Conservation (phyloP, 192 early-diverging fungal genomes). For the Funneliformis mosseae region DNA sequence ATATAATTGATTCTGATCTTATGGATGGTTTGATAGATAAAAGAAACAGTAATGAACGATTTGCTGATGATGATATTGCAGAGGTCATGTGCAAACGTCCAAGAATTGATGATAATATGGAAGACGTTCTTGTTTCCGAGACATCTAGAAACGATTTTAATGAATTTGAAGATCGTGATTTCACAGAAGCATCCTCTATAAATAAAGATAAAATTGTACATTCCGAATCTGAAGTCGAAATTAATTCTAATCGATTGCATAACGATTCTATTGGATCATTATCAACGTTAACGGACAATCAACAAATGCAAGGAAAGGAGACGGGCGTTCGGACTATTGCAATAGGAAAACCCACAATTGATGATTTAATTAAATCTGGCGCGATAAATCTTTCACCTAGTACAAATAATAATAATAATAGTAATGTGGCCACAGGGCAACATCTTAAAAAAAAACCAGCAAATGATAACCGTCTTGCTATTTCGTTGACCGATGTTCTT, state of each 20-base stretch:
- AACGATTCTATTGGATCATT: background rate
- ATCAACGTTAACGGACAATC: background rate
- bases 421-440: background rate
- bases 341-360: background rate
- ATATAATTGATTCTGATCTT: background rate
- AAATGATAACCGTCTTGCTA: background rate
- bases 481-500: background rate
- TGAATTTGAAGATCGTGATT: background rate
- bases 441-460: background rate
- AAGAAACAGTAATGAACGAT: background rate
- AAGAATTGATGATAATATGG: background rate
- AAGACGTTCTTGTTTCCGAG: background rate
- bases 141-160: background rate
- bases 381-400: background rate
- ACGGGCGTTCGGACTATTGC: background rate
- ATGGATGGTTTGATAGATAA: background rate
- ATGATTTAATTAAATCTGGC: background rate
- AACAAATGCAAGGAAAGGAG: background rate
- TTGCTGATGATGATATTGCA: background rate
- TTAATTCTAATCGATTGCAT: background rate
- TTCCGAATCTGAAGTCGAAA: background rate
- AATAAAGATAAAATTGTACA: background rate
- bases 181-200: background rate
- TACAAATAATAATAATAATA: background rate
- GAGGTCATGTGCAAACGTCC: background rate